Percentiles rank a stretch among this genome's conserved stretches.
Evolutionary conservation across 208 protist genomes (phyloP).

Genomic region (Acanthamoeba sp.): DNA sequence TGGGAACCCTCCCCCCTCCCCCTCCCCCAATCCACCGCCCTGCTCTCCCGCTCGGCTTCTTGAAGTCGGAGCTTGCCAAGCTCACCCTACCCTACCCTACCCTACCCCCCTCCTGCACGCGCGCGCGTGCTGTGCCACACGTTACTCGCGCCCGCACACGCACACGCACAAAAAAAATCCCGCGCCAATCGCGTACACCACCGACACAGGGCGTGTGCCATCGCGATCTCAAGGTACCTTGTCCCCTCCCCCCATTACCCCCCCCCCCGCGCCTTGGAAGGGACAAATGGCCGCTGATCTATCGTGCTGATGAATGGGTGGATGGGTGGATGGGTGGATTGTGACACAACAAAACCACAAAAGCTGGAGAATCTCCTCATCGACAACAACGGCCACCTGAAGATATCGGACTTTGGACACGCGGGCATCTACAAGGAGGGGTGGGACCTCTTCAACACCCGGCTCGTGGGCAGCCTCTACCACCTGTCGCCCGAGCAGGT

Average conservation of each 20-base stretch:
- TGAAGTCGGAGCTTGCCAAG: too few relatives aligned
- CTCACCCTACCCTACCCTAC: too few relatives aligned
- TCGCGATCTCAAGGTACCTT: constrained; percentile 78
- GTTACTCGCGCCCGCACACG: too few relatives aligned
- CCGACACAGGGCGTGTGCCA: constrained; percentile 40
- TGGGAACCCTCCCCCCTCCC: not conserved
- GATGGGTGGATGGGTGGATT: too few relatives aligned
- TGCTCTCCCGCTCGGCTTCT: too few relatives aligned
- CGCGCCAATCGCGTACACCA: not conserved
- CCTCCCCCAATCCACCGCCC: not conserved
- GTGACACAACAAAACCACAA: too few relatives aligned
- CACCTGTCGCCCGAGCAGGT: constrained; percentile 79
- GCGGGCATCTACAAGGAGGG: constrained; percentile 70
- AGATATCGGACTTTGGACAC: constrained; percentile 76
- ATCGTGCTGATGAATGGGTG: too few relatives aligned
- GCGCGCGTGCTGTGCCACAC: too few relatives aligned
- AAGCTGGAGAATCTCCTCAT: constrained; percentile 79
- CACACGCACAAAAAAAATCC: not conserved
- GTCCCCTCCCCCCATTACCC: too few relatives aligned
- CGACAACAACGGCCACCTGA: constrained; percentile 56
- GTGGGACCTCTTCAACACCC: constrained; percentile 74
- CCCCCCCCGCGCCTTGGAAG: too few relatives aligned
- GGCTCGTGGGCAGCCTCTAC: constrained; percentile 73
- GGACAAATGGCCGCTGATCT: too few relatives aligned
- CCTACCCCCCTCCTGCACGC: too few relatives aligned